Conservation (phyloP, 352 stramenopile genomes). For the Phytophthora crassamura region DNA sequence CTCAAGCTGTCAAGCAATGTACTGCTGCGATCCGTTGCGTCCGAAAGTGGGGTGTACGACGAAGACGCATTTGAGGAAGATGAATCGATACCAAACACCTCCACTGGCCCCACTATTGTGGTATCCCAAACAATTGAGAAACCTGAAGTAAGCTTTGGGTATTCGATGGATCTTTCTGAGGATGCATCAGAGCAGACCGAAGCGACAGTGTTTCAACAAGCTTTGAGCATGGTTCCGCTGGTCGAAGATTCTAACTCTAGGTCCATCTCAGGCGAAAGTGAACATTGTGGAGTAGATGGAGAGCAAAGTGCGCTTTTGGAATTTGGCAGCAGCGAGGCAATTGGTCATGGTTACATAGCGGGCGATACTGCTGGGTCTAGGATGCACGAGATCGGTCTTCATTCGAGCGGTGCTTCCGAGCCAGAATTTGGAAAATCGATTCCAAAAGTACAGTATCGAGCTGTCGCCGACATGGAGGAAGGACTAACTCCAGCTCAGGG, state of each 20-base stretch:
- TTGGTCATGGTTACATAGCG: neutral
- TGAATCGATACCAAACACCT: neutral
- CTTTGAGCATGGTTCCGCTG: conserved; percentile 4
- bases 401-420: no score
- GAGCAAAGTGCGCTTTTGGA: conserved; percentile 45
- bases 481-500: neutral
- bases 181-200: conserved; percentile 29
- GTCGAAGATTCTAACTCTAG: conserved; percentile 2
- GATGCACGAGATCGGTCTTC: neutral
- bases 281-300: conserved; percentile 20
- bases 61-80: conserved; percentile 69
- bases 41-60: conserved; percentile 56
- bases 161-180: conserved; percentile 80
- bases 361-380: neutral
- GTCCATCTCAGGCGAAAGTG: conserved; percentile 8
- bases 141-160: conserved; percentile 55
- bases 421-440: no score
- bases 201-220: neutral
- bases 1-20: no score
- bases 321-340: conserved; percentile 16
- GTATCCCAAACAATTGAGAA: conserved; percentile 9
- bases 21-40: conserved; percentile 19
- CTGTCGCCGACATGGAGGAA: neutral
- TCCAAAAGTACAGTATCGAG: no score
- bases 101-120: neutral